Percentiles rank a stretch among this genome's conserved stretches.
Conservation (phyloP, 345 rosid genomes). For the Combretum micranthum region DNA sequence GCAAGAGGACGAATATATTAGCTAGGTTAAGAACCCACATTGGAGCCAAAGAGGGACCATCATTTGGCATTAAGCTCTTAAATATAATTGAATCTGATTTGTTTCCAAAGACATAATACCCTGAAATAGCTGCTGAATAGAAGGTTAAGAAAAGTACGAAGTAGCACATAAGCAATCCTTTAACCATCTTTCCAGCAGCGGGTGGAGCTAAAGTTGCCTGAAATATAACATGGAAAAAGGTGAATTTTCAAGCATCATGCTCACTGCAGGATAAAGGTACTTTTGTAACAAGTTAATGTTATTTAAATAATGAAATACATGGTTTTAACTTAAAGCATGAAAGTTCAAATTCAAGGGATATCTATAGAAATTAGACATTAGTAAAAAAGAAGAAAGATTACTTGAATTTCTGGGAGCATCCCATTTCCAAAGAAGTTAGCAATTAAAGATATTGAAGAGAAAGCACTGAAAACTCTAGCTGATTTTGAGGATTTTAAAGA, state of each 20-base stretch:
- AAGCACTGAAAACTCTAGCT: conserved; percentile 65
- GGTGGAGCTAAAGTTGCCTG: conserved; percentile 99
- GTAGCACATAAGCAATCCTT: conserved; percentile 86
- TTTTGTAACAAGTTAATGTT: too few species aligned
- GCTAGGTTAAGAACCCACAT: conserved; percentile 68
- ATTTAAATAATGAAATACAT: too few species aligned
- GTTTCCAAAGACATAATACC: conserved; percentile 78
- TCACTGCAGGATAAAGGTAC: too few species aligned
- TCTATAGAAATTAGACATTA: too few species aligned
- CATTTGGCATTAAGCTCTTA: conserved; percentile 76
- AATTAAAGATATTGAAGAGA: conserved; percentile 81
- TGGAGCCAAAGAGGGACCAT: conserved; percentile 76
- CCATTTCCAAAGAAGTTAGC: conserved; percentile 96
- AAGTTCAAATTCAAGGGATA: too few species aligned
- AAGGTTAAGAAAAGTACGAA: conserved; percentile 66
- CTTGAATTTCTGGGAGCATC: conserved; percentile 96
- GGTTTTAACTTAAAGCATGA: too few species aligned
- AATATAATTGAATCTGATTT: conserved; percentile 73
- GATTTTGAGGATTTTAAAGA: conserved; percentile 56
- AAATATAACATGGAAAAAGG: conserved; percentile 5
- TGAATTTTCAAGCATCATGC: background rate
- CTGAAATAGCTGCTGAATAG: conserved; percentile 80
- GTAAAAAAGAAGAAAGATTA: conserved; percentile 16
- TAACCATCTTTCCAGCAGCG: conserved; percentile 94
- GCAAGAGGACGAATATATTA: conserved; percentile 68